A percentile compares a stretch with the other conserved stretches of the same genome.
Evolutionary conservation across 2,329 filamentous ascomycete genomes (phyloP).

Genomic region (Purpureocillium lavendulum): DNA sequence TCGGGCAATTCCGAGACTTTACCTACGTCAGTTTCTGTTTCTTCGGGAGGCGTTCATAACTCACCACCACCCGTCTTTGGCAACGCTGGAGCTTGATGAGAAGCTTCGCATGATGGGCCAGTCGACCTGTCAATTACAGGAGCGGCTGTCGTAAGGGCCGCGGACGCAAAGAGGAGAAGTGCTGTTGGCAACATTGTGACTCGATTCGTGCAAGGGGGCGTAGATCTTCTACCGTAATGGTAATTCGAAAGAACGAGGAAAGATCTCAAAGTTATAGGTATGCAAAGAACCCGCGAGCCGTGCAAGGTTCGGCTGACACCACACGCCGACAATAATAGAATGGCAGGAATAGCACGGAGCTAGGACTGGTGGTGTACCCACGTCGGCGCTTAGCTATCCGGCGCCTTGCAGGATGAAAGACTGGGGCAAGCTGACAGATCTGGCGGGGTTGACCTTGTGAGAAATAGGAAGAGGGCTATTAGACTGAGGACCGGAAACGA

Average conservation of each 20-base stretch:
- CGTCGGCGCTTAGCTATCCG: conserved; percentile 14
- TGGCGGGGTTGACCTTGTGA: no score
- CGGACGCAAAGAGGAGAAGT: conserved; percentile 22
- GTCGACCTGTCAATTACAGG: not conserved
- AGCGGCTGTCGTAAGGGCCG: conserved; percentile 13
- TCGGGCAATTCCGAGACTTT: conserved; percentile 35
- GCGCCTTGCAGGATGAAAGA: conserved; percentile 10
- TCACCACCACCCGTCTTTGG: conserved; percentile 30
- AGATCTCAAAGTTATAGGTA: conserved; percentile 8
- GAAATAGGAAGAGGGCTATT: no score
- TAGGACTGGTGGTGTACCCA: conserved; percentile 11
- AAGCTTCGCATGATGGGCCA: conserved; percentile 1
- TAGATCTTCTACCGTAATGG: conserved; percentile 8
- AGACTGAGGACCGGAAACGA: no score
- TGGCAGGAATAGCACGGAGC: conserved; percentile 1
- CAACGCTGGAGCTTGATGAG: conserved; percentile 16
- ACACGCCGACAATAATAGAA: conserved; percentile 10
- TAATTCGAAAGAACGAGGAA: not conserved
- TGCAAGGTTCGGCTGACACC: not conserved
- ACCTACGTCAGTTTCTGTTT: not conserved
- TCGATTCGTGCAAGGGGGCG: conserved; percentile 5
- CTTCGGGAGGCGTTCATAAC: conserved; percentile 7
- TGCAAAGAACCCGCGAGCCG: not conserved
- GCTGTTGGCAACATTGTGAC: conserved; percentile 24
- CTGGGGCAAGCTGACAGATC: no score